Percentiles rank a stretch among this genome's conserved stretches.
Evolutionary conservation across 257 asterid genomes (phyloP).

Genomic region (Scutellaria minor): DNA sequence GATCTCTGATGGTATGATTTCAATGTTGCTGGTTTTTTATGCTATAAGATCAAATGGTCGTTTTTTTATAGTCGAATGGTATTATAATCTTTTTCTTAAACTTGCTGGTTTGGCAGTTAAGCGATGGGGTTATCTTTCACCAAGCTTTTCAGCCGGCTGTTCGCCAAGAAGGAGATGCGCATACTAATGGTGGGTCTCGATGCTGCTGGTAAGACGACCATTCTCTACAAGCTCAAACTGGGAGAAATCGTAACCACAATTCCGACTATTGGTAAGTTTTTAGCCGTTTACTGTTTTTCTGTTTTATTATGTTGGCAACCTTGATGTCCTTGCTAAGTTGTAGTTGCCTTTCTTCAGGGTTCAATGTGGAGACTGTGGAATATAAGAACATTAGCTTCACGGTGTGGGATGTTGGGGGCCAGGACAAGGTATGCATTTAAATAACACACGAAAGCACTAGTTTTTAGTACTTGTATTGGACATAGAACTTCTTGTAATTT

Average conservation of each 20-base stretch:
- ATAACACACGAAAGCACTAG: not conserved
- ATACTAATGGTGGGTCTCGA: conserved; percentile 59
- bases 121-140: conserved; percentile 54
- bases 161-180: conserved; percentile 61
- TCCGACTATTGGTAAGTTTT: conserved; percentile 52
- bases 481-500: not conserved
- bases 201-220: conserved; percentile 61
- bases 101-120: conserved; percentile 32
- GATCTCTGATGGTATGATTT: not conserved
- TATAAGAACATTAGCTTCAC: conserved; percentile 59
- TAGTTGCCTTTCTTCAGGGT: conserved; percentile 36
- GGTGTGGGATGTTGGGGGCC: conserved; percentile 64
- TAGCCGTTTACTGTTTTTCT: not conserved
- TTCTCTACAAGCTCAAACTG: conserved; percentile 56
- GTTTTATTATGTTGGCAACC: not conserved
- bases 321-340: conserved; percentile 2
- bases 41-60: not conserved
- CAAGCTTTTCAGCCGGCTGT: conserved; percentile 56
- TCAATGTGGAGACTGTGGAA: conserved; percentile 61
- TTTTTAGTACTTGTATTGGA: not conserved
- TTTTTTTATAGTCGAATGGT: conserved; percentile 13
- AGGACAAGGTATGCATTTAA: conserved; percentile 48
- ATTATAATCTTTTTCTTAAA: not conserved
- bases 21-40: not conserved
- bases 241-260: conserved; percentile 61